Conservation (phyloP, 345 rosid genomes). For the Camelina neglecta region DNA sequence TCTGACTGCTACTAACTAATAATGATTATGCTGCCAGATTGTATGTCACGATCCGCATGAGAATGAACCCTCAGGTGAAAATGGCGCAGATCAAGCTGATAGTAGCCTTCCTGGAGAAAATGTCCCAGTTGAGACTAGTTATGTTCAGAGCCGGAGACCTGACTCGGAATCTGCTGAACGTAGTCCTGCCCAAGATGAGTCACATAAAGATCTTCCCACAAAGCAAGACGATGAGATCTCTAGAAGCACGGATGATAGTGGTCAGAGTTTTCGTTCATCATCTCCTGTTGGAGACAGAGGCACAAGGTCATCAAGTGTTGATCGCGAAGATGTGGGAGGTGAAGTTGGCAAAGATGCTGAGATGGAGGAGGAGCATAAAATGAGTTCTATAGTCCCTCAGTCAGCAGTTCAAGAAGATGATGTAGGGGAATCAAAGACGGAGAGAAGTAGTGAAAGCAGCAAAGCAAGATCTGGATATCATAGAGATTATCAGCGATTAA, state of each 20-base stretch:
- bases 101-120: conserved; percentile 53
- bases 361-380: conserved; percentile 54
- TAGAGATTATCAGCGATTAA: conserved; percentile 71
- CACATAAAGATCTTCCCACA: conserved; percentile 49
- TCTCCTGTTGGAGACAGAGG: conserved; percentile 55
- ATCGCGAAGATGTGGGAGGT: conserved; percentile 55
- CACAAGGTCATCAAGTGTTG: conserved; percentile 61
- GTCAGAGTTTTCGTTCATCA: conserved; percentile 46
- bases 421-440: conserved; percentile 74
- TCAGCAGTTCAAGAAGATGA: conserved; percentile 63
- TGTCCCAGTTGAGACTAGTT: conserved; percentile 46
- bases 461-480: conserved; percentile 90
- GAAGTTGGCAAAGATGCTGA: conserved; percentile 61
- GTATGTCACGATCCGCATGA: conserved; percentile 67
- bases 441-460: conserved; percentile 90
- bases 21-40: conserved; percentile 64
- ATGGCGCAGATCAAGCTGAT: conserved; percentile 46
- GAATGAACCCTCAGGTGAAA: conserved; percentile 43
- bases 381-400: conserved; percentile 52
- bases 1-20: conserved; percentile 41
- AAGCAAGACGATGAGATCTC: conserved; percentile 58
- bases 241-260: conserved; percentile 67
- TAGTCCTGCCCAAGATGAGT: conserved; percentile 55
- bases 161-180: conserved; percentile 49
- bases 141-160: conserved; percentile 47